Evolutionary conservation across 352 stramenopile species (phyloP), one percentile per base, ranked within the genome.

Genomic region (Phytopythium montanum): DNA sequence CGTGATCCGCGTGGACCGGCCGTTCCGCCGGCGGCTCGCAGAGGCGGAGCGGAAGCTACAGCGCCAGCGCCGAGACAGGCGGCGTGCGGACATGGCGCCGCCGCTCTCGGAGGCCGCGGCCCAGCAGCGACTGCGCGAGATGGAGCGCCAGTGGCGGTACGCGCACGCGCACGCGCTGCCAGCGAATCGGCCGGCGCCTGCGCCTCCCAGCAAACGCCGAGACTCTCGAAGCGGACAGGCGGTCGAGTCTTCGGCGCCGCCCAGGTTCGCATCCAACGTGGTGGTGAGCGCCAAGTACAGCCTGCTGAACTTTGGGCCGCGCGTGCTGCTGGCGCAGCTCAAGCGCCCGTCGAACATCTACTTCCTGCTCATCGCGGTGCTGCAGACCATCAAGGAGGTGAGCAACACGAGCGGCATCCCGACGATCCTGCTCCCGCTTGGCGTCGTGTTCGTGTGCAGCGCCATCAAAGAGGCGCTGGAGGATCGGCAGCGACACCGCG

Each of bases 321-420:
- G 81, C 41, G 82, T 92, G 54, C 64, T 96, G 25, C 59, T 88
- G n/a, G 82, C 82, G 31, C 81, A 93, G 34, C 16, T 93, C 36
- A 61, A 89, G 66, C 74, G 77, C n/a, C 80, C 84, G 46, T 90
- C 81, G 29, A 94, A 94, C 56, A 44, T 90, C 10, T 96, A 95
- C 54, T 96, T 96, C 50, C 63, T 96, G 49, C 87, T 94, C 46
- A 92, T 96, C 56, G 79, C 85, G 8, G 64, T 87, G 59, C 68
- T 96, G 26, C 87, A 96, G 72, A 81, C 78, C 16, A 91, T 95
- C 59, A 78, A 76, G 51, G 72, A 87, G 58, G 85, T 96, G 42
- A 92, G 76, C 70, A 96, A 96, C 59, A 96, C 87, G 44, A 87
- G 70, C 44, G 87, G 87, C 41, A 79, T 96, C 44, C 88, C 88